A percentile compares a stretch with the other conserved stretches of the same genome.
Conservation (phyloP, 2,329 filamentous ascomycete species). For the Pseudogymnoascus sp. region DNA sequence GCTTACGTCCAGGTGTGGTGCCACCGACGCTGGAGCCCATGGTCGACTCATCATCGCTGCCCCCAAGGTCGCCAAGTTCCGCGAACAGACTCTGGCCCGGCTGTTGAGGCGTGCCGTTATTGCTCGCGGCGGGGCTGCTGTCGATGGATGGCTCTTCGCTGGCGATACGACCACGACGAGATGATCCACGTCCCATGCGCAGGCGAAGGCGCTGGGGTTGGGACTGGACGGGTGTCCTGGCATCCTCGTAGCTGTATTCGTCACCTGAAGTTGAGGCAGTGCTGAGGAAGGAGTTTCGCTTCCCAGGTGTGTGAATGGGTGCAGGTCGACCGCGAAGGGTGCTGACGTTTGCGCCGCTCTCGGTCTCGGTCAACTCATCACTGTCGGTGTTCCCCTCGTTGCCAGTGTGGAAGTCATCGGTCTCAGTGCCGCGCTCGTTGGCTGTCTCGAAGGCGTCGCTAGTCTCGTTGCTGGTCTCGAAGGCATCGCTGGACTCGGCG, state of each 20-base stretch:
- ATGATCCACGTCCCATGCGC: slow-evolving; percentile 56
- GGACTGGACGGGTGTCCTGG: slow-evolving; percentile 55
- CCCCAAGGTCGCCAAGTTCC: slow-evolving; percentile 72
- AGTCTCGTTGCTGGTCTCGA: slow-evolving; percentile 75
- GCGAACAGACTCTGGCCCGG: slow-evolving; percentile 75
- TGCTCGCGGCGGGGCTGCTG: slow-evolving; percentile 51
- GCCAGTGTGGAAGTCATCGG: slow-evolving; percentile 93
- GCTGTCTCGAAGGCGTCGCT: slow-evolving; percentile 58
- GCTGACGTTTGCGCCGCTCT: slow-evolving; percentile 40
- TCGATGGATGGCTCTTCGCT: slow-evolving; percentile 51
- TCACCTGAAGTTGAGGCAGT: slow-evolving; percentile 81
- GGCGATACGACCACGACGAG: slow-evolving; percentile 50
- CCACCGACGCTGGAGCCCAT: slow-evolving; percentile 27
- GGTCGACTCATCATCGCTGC: slow-evolving; percentile 56
- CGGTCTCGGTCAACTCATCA: slow-evolving; percentile 74
- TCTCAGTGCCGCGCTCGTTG: slow-evolving; percentile 63
- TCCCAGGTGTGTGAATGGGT: slow-evolving; percentile 40
- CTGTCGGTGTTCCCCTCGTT: slow-evolving; percentile 72
- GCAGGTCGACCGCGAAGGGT: slow-evolving; percentile 30
- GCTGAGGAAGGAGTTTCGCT: slow-evolving; percentile 67
- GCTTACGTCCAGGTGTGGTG: slow-evolving; percentile 41
- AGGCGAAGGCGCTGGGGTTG: slow-evolving; percentile 64
- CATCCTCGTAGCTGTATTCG: slow-evolving; percentile 57
- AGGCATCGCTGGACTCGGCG: slow-evolving; percentile 53
- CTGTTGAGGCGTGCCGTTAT: slow-evolving; percentile 38